Base-by-base conservation (phyloP, 441 rosid genomes). In the Omphalea diandra region DNA sequence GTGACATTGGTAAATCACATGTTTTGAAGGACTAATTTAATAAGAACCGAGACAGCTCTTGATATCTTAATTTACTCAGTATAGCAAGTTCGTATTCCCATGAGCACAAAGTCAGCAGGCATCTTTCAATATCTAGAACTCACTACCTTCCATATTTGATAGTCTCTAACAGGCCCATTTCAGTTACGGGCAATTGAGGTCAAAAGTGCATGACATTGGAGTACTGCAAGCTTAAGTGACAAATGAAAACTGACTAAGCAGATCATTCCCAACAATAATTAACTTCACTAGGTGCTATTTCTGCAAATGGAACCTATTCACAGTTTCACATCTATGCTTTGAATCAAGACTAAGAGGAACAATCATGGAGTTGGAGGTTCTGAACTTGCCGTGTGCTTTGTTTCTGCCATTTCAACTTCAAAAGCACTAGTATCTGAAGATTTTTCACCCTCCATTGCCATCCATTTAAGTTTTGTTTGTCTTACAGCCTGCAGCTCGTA, bases 381-480 rank as follows among this genome's bases (percentile, higher is more conserved):
- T 74, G 68, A 54, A 69, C 54, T 61, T 49, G 73, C 72, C 41
- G 76, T 67, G 59, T 73, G 81, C 61, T 66, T 81, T 29, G 94
- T 82, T 65, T 93, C 94, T 36, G 91, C 81, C 97, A 93, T 87
- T 84, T 93, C 96, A 66, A 93, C 88, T 87, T 93, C 97, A 67
- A 76, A 75, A 36, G 78, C 73, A 55, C 75, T 33, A n/a, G 63
- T 38, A 53, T 83, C 67, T 59, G 81, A 68, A 70, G 80, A 32
- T 65, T 83, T 70, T 69, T 67, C 77, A 38, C 73, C 67, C 74
- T 78, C 89, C 62, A 64, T 38, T 18, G 79, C 79, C 85, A 82
- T 77, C 75, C 60, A 75, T 69, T 76, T 84, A 33, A 85, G 72
- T 80, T 74, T 83, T 43, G 84, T 84, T 11, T 69, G 76, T 81